Evolutionary conservation across 2,329 filamentous ascomycete genomes (phyloP).

Genomic region (Microcyclospora tardicrescens): DNA sequence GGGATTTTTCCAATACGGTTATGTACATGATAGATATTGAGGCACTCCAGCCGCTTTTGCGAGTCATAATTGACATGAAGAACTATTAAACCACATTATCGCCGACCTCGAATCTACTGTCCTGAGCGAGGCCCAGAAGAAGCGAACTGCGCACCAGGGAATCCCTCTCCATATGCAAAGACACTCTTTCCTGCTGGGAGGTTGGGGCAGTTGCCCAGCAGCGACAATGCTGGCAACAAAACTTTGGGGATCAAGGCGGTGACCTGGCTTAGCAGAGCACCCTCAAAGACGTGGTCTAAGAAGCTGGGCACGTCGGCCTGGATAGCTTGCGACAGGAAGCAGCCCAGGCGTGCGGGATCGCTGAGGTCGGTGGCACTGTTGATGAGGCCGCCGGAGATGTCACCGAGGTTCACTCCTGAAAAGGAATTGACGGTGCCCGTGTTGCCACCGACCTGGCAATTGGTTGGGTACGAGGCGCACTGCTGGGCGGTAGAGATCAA

Average conservation of each 20-base stretch:
- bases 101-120: too few relatives aligned
- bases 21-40: too few relatives aligned
- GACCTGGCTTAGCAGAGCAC: constrained; percentile 3
- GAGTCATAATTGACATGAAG: too few relatives aligned
- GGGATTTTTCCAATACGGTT: too few relatives aligned
- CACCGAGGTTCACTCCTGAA: constrained; percentile 11
- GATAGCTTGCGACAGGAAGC: constrained; percentile 15
- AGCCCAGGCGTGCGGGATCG: constrained; percentile 12
- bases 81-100: too few relatives aligned
- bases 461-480: constrained; percentile 12
- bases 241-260: neutral
- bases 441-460: constrained; percentile 15
- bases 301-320: constrained; percentile 12
- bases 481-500: constrained; percentile 14
- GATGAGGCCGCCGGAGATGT: constrained; percentile 14
- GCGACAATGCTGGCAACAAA: neutral
- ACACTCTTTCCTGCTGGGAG: neutral
- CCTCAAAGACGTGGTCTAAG: constrained; percentile 11
- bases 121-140: too few relatives aligned
- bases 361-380: constrained; percentile 11
- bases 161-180: neutral
- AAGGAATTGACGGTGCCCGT: constrained; percentile 16
- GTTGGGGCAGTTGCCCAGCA: neutral
- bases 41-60: too few relatives aligned
- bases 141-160: neutral